Conservation (phyloP, 1,284 basidiomycete species). For the Naganishia sp. region DNA sequence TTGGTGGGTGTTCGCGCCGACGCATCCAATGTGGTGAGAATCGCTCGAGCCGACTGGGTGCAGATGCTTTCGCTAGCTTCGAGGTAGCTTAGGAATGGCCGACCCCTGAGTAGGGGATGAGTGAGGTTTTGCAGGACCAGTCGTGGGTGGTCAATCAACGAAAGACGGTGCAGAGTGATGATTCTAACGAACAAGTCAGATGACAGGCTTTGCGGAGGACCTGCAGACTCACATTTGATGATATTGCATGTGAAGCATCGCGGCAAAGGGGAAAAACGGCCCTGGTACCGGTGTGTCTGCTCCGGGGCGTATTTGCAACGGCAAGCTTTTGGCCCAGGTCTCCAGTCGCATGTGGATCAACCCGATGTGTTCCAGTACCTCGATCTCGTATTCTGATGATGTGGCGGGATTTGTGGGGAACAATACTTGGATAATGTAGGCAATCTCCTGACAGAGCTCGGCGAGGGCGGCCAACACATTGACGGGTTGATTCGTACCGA, state of each 20-base stretch:
- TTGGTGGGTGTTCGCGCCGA: constrained; percentile 4
- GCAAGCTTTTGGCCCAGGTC: constrained; percentile 16
- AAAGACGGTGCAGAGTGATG: constrained; percentile 12
- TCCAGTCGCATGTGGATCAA: constrained; percentile 17
- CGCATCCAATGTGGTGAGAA: constrained; percentile 12
- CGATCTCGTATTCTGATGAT: constrained; percentile 18
- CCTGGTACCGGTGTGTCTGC: constrained; percentile 16
- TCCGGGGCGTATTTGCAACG: constrained; percentile 10
- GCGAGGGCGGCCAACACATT: constrained; percentile 13
- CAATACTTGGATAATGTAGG: constrained; percentile 16
- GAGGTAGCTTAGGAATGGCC: constrained; percentile 13
- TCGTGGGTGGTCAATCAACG: constrained; percentile 15
- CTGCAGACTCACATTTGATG: constrained; percentile 8
- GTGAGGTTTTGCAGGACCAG: constrained; percentile 10
- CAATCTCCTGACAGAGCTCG: constrained; percentile 12
- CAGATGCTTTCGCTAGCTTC: constrained; percentile 20
- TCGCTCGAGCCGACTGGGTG: constrained; percentile 13
- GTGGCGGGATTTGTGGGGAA: constrained; percentile 15
- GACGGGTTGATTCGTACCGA: constrained; percentile 6
- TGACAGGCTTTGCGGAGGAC: background rate
- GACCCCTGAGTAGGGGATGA: constrained; percentile 2
- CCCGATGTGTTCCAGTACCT: constrained; percentile 15
- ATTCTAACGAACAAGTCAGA: background rate
- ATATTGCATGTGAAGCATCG: constrained; percentile 21
- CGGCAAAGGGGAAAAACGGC: constrained; percentile 16